These are phyloP conservation scores for Phytophthora lateralis DNA, from an alignment of 352 stramenopile species.

Conservation along the genomic window DNA sequence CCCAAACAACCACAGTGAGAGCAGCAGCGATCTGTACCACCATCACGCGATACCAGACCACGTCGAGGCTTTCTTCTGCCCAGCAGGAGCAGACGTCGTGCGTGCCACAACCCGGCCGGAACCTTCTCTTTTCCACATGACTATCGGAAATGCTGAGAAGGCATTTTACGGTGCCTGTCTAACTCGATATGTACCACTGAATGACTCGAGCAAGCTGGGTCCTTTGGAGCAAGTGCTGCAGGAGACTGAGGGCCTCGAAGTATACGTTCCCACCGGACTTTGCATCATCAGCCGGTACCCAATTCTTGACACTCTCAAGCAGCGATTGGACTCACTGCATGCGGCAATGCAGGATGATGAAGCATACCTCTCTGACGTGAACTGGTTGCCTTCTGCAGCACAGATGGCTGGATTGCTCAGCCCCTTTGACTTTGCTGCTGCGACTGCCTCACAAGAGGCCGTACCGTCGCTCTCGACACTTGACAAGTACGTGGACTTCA, in stretches of 20 bases:
- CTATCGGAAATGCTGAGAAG: constrained; percentile 82
- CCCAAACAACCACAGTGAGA: constrained; percentile 41
- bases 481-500: constrained; percentile 75
- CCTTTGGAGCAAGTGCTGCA: constrained; percentile 81
- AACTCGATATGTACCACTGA: constrained; percentile 78
- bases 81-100: constrained; percentile 61
- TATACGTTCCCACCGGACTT: constrained; percentile 77
- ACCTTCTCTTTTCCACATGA: constrained; percentile 83
- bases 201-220: constrained; percentile 66
- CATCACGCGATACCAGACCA: constrained; percentile 85
- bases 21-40: constrained; percentile 66
- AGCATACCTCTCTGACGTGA: constrained; percentile 51
- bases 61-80: constrained; percentile 83
- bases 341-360: constrained; percentile 61
- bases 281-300: constrained; percentile 85
- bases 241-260: constrained; percentile 81
- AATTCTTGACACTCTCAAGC: constrained; percentile 81
- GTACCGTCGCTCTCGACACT: constrained; percentile 52
- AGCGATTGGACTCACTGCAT: constrained; percentile 70
- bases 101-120: constrained; percentile 59
- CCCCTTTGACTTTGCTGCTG: constrained; percentile 64
- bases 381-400: constrained; percentile 58
- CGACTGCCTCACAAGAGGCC: constrained; percentile 29
- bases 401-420: constrained; percentile 71
- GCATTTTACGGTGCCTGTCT: constrained; percentile 82